Evolutionary conservation across 1,284 basidiomycete genomes (phyloP).

Genomic region (Clitocybe nebularis): DNA sequence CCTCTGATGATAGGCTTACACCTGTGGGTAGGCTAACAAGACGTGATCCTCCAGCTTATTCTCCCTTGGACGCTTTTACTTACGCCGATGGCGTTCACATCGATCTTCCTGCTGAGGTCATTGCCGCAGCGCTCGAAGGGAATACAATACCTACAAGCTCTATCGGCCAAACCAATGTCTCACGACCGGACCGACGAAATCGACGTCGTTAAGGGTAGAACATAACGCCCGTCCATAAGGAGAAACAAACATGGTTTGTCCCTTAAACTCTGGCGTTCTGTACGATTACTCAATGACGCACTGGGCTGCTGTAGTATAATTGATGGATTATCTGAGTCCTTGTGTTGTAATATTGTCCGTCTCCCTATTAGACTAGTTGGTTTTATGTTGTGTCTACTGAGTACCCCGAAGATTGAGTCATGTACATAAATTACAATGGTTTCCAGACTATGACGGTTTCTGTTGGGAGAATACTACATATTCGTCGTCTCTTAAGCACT

Average conservation of each 20-base stretch:
- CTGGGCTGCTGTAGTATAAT: neutral
- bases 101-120: slow-evolving; percentile 79
- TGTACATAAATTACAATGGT: too few species aligned
- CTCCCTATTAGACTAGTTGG: too few species aligned
- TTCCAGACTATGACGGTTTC: too few species aligned
- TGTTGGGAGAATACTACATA: too few species aligned
- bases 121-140: slow-evolving; percentile 74
- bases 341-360: slow-evolving; percentile 5
- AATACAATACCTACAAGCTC: slow-evolving; percentile 52
- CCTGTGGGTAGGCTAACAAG: slow-evolving; percentile 32
- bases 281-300: neutral
- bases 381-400: too few species aligned
- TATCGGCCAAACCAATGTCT: slow-evolving; percentile 45
- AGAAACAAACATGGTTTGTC: slow-evolving; percentile 18
- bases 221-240: too few species aligned
- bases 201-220: slow-evolving; percentile 49
- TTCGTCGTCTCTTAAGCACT: too few species aligned
- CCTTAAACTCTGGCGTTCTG: slow-evolving; percentile 4
- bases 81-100: slow-evolving; percentile 80
- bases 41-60: slow-evolving; percentile 76
- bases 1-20: slow-evolving; percentile 23
- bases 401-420: too few species aligned
- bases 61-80: slow-evolving; percentile 73
- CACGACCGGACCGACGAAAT: slow-evolving; percentile 53
- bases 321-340: slow-evolving; percentile 3